These are phyloP conservation scores for Schoenoplectus tabernaemontani DNA, from an alignment of 202 grass and related monocot species.

Conservation along the genomic window DNA sequence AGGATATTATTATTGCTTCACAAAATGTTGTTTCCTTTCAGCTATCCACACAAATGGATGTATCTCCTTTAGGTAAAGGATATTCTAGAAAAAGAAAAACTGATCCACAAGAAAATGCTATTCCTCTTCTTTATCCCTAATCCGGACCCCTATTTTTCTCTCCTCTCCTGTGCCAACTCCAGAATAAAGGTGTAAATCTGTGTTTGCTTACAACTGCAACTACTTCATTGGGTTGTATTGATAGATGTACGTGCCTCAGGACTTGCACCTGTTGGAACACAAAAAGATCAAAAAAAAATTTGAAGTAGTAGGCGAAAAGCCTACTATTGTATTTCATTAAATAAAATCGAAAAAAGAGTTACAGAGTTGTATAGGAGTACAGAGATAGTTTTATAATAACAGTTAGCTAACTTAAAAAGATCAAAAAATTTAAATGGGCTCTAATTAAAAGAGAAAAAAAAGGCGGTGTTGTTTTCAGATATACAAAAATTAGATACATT, in stretches of 20 bases:
- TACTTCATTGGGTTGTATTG: slow-evolving; percentile 74
- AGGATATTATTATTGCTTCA: not conserved
- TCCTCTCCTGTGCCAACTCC: not conserved
- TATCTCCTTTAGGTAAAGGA: not conserved
- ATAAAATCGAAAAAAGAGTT: too few relatives aligned
- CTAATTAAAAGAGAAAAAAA: not conserved
- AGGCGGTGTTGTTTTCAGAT: not conserved
- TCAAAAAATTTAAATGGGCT: not conserved
- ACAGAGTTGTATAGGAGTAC: too few relatives aligned
- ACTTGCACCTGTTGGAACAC: slow-evolving; percentile 53
- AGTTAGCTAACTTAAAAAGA: too few relatives aligned
- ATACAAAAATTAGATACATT: not conserved
- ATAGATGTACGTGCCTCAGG: slow-evolving; percentile 55
- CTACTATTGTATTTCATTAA: too few relatives aligned
- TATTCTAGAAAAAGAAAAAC: not conserved
- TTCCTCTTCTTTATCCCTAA: not conserved
- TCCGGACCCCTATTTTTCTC: not conserved
- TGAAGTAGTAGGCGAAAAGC: too few relatives aligned
- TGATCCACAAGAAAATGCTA: not conserved
- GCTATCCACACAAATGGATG: not conserved
- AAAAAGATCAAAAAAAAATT: slow-evolving; percentile 14
- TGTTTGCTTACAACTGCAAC: slow-evolving; percentile 79
- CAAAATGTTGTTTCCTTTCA: not conserved
- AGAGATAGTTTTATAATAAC: too few relatives aligned
- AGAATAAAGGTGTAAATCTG: not conserved